phyloP scores from a whole-genome alignment of 164 flowering plant genomes.

The Vitis rupestris region DNA sequence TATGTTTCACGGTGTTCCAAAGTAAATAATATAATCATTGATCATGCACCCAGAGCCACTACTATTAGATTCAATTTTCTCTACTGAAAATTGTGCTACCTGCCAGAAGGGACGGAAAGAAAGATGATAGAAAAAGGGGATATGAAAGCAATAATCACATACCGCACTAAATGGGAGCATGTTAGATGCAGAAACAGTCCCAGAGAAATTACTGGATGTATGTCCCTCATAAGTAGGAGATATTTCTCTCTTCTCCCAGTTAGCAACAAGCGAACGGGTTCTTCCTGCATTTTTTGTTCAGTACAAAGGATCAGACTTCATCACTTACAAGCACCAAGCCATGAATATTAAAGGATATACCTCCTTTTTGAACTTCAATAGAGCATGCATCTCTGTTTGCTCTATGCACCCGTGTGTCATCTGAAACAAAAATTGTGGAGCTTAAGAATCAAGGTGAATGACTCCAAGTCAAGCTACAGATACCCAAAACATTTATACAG shows the following conservation, averaged over 20 bases:
- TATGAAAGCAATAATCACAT: slow-evolving; percentile 13
- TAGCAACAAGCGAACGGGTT: slow-evolving; percentile 49
- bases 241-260: slow-evolving; percentile 73
- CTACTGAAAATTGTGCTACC: background rate
- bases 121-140: background rate
- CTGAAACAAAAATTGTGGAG: slow-evolving; percentile 31
- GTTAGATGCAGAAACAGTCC: slow-evolving; percentile 32
- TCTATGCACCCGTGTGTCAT: slow-evolving; percentile 42
- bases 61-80: too few relatives aligned
- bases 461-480: too few relatives aligned
- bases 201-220: slow-evolving; percentile 36
- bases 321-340: slow-evolving; percentile 1
- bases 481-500: too few relatives aligned
- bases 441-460: background rate
- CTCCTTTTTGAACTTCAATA: slow-evolving; percentile 45
- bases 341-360: slow-evolving; percentile 16
- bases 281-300: slow-evolving; percentile 40
- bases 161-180: slow-evolving; percentile 40
- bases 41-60: too few relatives aligned
- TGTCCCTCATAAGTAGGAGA: slow-evolving; percentile 45
- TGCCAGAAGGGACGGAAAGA: background rate
- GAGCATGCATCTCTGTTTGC: slow-evolving; percentile 38
- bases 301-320: background rate
- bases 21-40: too few relatives aligned
- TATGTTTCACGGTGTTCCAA: too few relatives aligned